Evolutionary conservation across 2,329 filamentous ascomycete genomes (phyloP).

Genomic region (Pseudocercospora ulei): DNA sequence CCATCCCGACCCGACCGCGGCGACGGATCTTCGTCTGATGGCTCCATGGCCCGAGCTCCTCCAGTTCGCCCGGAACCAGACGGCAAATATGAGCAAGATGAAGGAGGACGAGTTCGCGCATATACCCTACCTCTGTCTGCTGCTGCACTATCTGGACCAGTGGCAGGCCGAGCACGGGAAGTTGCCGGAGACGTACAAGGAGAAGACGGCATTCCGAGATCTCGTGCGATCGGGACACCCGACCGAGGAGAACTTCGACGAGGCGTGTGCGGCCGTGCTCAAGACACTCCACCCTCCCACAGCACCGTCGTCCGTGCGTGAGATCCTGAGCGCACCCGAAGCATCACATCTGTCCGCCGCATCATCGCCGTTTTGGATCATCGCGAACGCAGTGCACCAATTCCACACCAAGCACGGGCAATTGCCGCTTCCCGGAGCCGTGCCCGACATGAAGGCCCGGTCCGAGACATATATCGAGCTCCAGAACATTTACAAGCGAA

Average conservation of each 20-base stretch:
- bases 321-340: constrained; percentile 66
- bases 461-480: constrained; percentile 81
- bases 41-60: constrained; percentile 75
- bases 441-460: constrained; percentile 97
- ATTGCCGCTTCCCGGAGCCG: constrained; percentile 71
- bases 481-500: constrained; percentile 85
- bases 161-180: constrained; percentile 65
- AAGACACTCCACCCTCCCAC: constrained; percentile 67
- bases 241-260: constrained; percentile 86
- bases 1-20: constrained; percentile 79
- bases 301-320: constrained; percentile 58
- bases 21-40: constrained; percentile 72
- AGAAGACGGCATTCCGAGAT: constrained; percentile 74
- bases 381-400: constrained; percentile 64
- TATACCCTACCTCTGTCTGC: constrained; percentile 72
- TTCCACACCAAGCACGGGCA: constrained; percentile 66
- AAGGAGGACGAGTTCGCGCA: constrained; percentile 80
- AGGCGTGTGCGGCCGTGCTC: constrained; percentile 76
- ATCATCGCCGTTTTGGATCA: constrained; percentile 73
- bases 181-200: constrained; percentile 63
- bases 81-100: constrained; percentile 55
- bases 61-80: constrained; percentile 57
- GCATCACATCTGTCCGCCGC: constrained; percentile 41
- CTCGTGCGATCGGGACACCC: constrained; percentile 64
- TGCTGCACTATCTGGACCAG: constrained; percentile 69